A percentile compares a stretch with the other conserved stretches of the same genome.
Evolutionary conservation across 176 grass and related monocot genomes (phyloP).

Genomic region (Eleusine coracana): DNA sequence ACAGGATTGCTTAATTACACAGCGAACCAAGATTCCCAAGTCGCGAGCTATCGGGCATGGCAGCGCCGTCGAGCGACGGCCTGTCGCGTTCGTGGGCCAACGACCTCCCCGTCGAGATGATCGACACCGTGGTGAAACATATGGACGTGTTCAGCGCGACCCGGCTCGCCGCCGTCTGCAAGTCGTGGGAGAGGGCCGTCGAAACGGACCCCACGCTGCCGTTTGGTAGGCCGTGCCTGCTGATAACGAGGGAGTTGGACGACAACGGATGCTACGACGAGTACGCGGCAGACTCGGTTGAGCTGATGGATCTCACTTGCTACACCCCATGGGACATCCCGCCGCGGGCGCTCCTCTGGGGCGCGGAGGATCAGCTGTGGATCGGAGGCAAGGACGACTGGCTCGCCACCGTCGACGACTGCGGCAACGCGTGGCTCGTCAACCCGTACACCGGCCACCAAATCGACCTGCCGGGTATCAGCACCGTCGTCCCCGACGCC

Average conservation of each 20-base stretch:
- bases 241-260: background rate
- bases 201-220: background rate
- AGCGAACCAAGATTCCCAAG: no score
- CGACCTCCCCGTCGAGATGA: background rate
- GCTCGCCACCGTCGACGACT: background rate
- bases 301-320: background rate
- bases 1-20: no score
- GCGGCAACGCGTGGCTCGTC: background rate
- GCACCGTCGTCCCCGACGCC: background rate
- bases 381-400: background rate
- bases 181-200: background rate
- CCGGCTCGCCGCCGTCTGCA: background rate
- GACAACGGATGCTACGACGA: no score
- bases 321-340: rapidly evolving
- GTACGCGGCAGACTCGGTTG: background rate
- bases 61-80: background rate
- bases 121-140: background rate
- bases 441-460: background rate
- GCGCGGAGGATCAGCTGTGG: background rate
- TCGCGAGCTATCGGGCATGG: background rate
- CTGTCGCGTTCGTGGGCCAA: background rate
- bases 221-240: background rate
- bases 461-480: background rate
- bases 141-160: background rate
- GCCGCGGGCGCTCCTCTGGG: background rate